These are phyloP conservation scores for Yarrowia porcina DNA, from an alignment of 805 yeast species.

Conservation along the genomic window DNA sequence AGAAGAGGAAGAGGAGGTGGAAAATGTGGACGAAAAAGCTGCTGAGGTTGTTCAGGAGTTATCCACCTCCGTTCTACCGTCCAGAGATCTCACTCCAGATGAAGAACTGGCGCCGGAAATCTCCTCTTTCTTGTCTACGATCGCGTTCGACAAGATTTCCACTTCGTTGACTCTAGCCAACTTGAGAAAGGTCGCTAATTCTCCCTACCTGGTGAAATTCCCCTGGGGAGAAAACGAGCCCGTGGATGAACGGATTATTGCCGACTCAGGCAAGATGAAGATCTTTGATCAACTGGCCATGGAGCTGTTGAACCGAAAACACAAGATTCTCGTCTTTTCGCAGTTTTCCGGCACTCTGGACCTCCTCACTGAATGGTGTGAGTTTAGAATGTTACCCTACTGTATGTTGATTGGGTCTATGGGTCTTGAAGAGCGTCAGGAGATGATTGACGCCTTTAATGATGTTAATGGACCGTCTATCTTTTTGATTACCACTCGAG, in stretches of 20 bases:
- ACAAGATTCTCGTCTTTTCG: constrained; percentile 76
- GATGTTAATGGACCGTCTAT: constrained; percentile 42
- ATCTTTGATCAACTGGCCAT: constrained; percentile 62
- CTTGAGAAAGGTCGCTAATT: constrained; percentile 42
- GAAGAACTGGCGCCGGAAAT: neutral
- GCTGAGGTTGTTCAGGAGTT: neutral
- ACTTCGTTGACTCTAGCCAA: neutral
- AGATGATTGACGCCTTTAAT: constrained; percentile 55
- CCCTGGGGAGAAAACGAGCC: constrained; percentile 59
- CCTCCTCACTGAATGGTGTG: constrained; percentile 71
- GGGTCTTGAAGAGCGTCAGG: constrained; percentile 61
- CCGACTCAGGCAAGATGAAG: constrained; percentile 69
- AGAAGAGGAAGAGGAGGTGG: too few species aligned
- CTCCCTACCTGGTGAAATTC: constrained; percentile 78
- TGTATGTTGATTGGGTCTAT: constrained; percentile 78
- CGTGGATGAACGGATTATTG: constrained; percentile 44
- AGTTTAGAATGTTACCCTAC: constrained; percentile 44
- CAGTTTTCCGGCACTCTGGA: constrained; percentile 87
- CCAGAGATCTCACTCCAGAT: neutral
- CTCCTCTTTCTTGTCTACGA: neutral
- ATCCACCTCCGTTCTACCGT: neutral
- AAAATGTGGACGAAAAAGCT: neutral
- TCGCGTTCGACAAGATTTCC: neutral
- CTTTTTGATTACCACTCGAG: constrained; percentile 81
- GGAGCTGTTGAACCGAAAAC: constrained; percentile 48